Evolutionary conservation across 2,329 filamentous ascomycete genomes (phyloP).

Genomic region (Laburnicola sp.): DNA sequence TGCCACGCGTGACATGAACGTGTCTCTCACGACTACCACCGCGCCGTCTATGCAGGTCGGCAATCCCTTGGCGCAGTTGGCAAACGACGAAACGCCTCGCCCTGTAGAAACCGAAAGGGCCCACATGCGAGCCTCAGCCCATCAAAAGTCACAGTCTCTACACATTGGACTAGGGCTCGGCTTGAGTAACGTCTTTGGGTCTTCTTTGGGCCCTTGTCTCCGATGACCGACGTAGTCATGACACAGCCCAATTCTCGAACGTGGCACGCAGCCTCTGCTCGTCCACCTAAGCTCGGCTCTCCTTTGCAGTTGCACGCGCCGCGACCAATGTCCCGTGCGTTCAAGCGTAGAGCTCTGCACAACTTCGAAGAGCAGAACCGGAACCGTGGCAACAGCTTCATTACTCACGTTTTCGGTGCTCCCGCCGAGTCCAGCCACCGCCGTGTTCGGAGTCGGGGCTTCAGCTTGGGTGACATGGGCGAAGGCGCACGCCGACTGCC

Average conservation of each 20-base stretch:
- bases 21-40: conserved; percentile 57
- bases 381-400: conserved; percentile 46
- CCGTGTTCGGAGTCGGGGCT: conserved; percentile 63
- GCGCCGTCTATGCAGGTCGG: conserved; percentile 56
- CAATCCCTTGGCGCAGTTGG: conserved; percentile 52
- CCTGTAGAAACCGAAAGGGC: conserved; percentile 47
- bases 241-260: conserved; percentile 37
- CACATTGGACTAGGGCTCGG: conserved; percentile 53
- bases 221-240: conserved; percentile 29
- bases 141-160: conserved; percentile 56
- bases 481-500: conserved; percentile 56
- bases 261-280: conserved; percentile 37
- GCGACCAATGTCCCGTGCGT: conserved; percentile 54
- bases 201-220: conserved; percentile 47
- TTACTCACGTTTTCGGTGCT: conserved; percentile 51
- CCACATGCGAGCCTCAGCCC: conserved; percentile 52
- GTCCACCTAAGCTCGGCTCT: conserved; percentile 49
- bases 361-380: conserved; percentile 54
- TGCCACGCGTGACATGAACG: conserved; percentile 54
- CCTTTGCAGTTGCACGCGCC: conserved; percentile 60
- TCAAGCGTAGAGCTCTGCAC: conserved; percentile 62
- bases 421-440: conserved; percentile 57
- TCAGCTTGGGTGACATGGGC: conserved; percentile 61
- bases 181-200: conserved; percentile 47
- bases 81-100: conserved; percentile 41